Conservation (phyloP, 106 monocot genomes). For the Acorus gramineus region DNA sequence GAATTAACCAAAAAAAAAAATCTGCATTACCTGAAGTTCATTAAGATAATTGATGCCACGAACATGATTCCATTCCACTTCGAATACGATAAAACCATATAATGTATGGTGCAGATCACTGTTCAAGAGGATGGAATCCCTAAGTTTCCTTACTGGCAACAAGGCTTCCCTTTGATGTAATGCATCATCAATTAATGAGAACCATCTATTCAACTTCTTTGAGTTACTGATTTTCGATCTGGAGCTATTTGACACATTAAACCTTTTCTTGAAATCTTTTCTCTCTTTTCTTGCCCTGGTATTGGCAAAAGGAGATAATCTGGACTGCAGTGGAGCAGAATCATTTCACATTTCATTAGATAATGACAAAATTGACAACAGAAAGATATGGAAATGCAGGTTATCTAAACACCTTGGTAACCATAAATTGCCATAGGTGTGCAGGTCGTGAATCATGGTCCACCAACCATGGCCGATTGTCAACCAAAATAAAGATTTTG, state of each 20-base stretch:
- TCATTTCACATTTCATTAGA: background rate
- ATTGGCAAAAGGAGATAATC: slow-evolving; percentile 93
- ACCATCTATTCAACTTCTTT: slow-evolving; percentile 47
- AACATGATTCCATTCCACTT: slow-evolving; percentile 80
- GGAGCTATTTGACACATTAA: slow-evolving; percentile 26
- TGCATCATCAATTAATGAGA: slow-evolving; percentile 61
- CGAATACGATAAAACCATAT: slow-evolving; percentile 92
- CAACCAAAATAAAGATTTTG: slow-evolving; percentile 78
- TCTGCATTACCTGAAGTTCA: slow-evolving; percentile 72
- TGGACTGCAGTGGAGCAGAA: slow-evolving; percentile 52
- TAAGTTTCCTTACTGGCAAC: slow-evolving; percentile 72
- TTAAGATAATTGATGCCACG: slow-evolving; percentile 94
- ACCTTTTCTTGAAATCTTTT: slow-evolving; percentile 27
- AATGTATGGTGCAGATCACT: slow-evolving; percentile 74
- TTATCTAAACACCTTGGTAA: slow-evolving; percentile 73
- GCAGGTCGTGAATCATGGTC: slow-evolving; percentile 51
- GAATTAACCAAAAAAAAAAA: background rate
- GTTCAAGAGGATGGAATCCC: slow-evolving; percentile 54
- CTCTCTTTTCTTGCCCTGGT: slow-evolving; percentile 39
- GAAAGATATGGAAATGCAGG: background rate
- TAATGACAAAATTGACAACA: background rate
- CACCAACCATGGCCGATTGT: slow-evolving; percentile 84
- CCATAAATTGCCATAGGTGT: slow-evolving; percentile 96
- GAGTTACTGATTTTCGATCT: slow-evolving; percentile 15
- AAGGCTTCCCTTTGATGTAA: slow-evolving; percentile 40